Evolutionary conservation across 768 basidiomycete genomes (phyloP), one percentile per base, ranked within the genome.

Genomic region (Tylopilus subfusipes): DNA sequence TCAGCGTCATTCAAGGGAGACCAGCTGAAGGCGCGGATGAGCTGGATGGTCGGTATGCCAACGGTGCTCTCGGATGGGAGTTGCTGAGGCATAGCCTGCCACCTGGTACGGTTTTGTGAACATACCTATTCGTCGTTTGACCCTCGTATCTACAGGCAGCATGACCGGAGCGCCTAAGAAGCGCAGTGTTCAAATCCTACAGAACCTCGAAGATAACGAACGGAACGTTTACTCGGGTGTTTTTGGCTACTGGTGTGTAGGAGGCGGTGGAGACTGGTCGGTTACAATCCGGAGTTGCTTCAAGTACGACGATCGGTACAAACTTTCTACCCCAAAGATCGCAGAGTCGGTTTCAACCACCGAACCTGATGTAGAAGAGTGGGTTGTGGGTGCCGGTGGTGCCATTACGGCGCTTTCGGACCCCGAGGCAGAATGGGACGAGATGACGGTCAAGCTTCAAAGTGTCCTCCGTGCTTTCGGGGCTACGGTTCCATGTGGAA

Each of bases 101-200:
- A 16, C 93, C 95, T 51, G 94, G 94, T 88, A 60, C 74, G 61
- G 38, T 39, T 38, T 25, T 29, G 19, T 52, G 42, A 27, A 42
- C n/a, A 44, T 52, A 13, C 5, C 18, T 21, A 16, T 38, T 42
- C 16, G 6, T 53, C 22, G 14, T 33, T 42, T 56, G 55, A 52
- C 47, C 52, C 18, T 30, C 16, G 21, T 39, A 4, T 18, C 19
- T 44, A 30, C 56, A 94, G 93, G 93, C 2, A 94, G 92, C 55
- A 98, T 98, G 95, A 98, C 95, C 2, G 95, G 95, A 33, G 95
- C 95, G 0, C 95, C 95, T 0, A 98, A 98, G 74, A 88, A 96
- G 63, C 85, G 95, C 30, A 92, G 90, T 52, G 86, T 97, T 9
- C 90, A 97, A 70, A 86, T 98, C 33, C 78, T 98, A 9, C 88